Percentiles rank a stretch among this genome's conserved stretches.
These are phyloP conservation scores for Uncinocarpus reesii DNA, from an alignment of 2,329 filamentous ascomycete genomes.

Conservation along the genomic window DNA sequence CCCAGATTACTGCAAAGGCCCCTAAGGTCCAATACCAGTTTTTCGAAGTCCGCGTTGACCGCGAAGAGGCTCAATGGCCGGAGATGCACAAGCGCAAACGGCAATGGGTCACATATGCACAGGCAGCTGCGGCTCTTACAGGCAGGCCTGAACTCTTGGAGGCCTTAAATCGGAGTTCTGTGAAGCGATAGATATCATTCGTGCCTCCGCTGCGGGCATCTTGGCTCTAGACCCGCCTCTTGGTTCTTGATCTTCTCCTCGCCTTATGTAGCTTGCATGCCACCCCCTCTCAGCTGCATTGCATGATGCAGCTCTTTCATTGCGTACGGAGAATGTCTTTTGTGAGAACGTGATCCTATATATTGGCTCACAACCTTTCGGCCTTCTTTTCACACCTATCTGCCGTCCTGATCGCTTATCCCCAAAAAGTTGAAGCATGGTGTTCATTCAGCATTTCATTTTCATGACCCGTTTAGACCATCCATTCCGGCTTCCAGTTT, in stretches of 20 bases:
- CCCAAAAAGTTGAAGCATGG: neutral
- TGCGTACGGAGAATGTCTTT: neutral
- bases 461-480: too few species aligned
- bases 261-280: neutral
- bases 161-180: slow-evolving; percentile 70
- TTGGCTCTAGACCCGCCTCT: neutral
- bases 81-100: slow-evolving; percentile 85
- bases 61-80: slow-evolving; percentile 80
- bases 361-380: neutral
- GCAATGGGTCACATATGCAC: slow-evolving; percentile 75
- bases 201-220: neutral
- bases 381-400: neutral
- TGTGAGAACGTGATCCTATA: slow-evolving; percentile 4
- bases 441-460: neutral
- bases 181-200: slow-evolving; percentile 39
- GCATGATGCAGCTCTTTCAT: neutral
- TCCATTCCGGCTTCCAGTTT: neutral
- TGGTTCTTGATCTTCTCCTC: neutral
- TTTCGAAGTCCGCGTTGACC: slow-evolving; percentile 73
- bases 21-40: slow-evolving; percentile 56
- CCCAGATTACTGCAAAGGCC: slow-evolving; percentile 45
- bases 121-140: slow-evolving; percentile 68
- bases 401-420: neutral
- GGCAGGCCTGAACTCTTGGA: slow-evolving; percentile 78
- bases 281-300: neutral